These are phyloP conservation scores for Spinacia oleracea DNA, from an alignment of 179 eudicot genomes.

Conservation along the genomic window DNA sequence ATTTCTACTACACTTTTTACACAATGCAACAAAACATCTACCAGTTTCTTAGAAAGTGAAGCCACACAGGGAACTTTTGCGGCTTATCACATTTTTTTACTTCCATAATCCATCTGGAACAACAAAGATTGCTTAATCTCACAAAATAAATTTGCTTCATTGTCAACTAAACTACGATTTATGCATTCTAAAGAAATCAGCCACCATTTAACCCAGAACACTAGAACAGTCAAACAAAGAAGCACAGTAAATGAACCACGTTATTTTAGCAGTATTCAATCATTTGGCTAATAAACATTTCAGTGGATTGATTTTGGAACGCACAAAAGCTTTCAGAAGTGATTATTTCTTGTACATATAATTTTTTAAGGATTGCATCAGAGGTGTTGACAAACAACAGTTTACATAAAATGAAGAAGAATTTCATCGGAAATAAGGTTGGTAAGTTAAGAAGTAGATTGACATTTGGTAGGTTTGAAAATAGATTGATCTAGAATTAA, in stretches of 20 bases:
- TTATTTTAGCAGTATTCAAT: neutral
- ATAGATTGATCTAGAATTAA: neutral
- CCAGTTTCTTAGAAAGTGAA: neutral
- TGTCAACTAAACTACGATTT: too few species aligned
- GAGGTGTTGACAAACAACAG: neutral
- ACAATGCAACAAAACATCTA: neutral
- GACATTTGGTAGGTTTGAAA: neutral
- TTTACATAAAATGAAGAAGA: conserved; percentile 1
- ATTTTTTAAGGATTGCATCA: neutral
- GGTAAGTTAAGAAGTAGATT: neutral
- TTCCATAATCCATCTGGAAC: neutral
- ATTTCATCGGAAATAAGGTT: neutral
- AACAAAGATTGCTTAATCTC: neutral
- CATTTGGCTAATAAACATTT: neutral
- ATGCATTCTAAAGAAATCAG: too few species aligned
- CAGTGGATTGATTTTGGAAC: neutral
- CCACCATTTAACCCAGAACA: too few species aligned
- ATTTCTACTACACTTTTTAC: neutral
- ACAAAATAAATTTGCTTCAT: too few species aligned
- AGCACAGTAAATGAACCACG: neutral
- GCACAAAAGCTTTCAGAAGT: neutral
- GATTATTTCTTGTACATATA: neutral
- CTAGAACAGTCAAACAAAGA: neutral
- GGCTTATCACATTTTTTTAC: neutral
- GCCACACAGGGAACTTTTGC: neutral